phyloP scores from a whole-genome alignment of 495 filamentous ascomycete species.

The Xeromyces bisporus region DNA sequence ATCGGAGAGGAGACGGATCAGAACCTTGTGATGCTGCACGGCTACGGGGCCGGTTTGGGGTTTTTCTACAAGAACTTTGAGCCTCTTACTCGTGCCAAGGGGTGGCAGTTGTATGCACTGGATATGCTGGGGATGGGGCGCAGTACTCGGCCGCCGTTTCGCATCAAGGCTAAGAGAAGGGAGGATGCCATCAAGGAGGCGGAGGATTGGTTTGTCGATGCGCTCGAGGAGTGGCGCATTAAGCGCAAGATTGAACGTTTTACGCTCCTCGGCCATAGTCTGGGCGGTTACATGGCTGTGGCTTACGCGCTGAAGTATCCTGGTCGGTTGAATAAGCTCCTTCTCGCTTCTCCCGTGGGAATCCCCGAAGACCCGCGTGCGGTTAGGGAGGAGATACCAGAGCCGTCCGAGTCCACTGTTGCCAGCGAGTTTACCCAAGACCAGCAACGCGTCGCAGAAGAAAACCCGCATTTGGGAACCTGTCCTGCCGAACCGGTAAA shows the following conservation, averaged over 20 bases:
- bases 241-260: constrained; percentile 80
- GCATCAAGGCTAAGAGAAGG: constrained; percentile 61
- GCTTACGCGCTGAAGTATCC: constrained; percentile 95
- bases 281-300: constrained; percentile 87
- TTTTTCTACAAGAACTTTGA: constrained; percentile 99
- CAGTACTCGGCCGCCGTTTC: constrained; percentile 69
- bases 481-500: constrained; percentile 12
- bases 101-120: constrained; percentile 82
- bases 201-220: constrained; percentile 91
- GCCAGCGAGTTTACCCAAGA: constrained; percentile 61
- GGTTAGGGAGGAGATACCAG: constrained; percentile 62
- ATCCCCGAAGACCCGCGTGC: constrained; percentile 93
- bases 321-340: constrained; percentile 82
- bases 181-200: constrained; percentile 76
- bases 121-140: constrained; percentile 93
- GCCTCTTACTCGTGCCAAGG: constrained; percentile 51
- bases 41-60: constrained; percentile 86
- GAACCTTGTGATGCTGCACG: constrained; percentile 93
- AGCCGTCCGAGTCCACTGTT: constrained; percentile 50
- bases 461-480: background rate
- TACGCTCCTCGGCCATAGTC: constrained; percentile 78
- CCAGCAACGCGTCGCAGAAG: constrained; percentile 35
- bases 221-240: constrained; percentile 87
- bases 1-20: constrained; percentile 57
- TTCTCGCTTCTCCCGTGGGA: constrained; percentile 84